phyloP scores from a whole-genome alignment of 2,329 filamentous ascomycete genomes.

The Fusarium caatingaense region DNA sequence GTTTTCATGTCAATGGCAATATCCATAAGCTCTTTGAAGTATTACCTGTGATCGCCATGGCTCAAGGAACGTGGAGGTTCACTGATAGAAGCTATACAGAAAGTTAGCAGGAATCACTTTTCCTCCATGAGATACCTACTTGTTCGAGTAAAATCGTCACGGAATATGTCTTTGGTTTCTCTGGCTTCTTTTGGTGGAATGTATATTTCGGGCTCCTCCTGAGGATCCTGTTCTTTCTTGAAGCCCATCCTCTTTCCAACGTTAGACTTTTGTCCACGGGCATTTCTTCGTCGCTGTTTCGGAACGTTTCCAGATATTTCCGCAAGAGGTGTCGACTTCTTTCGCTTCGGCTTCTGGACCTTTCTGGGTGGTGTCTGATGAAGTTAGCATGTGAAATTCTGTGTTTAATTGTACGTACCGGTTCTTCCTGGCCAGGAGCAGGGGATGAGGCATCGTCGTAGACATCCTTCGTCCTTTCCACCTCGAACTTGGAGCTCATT shows the following conservation, averaged over 20 bases:
- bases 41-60: conserved; percentile 45
- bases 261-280: conserved; percentile 34
- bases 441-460: conserved; percentile 70
- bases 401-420: conserved; percentile 54
- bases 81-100: conserved; percentile 39
- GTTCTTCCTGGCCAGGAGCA: conserved; percentile 52
- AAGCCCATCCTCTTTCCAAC: conserved; percentile 32
- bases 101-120: conserved; percentile 28
- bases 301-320: conserved; percentile 53
- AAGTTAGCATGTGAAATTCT: conserved; percentile 13
- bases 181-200: conserved; percentile 38
- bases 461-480: conserved; percentile 66
- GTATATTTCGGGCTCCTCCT: conserved; percentile 16
- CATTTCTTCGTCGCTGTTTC: conserved; percentile 41
- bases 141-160: conserved; percentile 44
- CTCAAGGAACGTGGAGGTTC: conserved; percentile 39
- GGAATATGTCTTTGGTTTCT: conserved; percentile 48
- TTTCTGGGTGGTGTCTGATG: conserved; percentile 48
- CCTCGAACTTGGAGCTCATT: conserved; percentile 64
- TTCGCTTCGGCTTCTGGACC: conserved; percentile 47
- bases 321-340: conserved; percentile 48
- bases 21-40: not conserved
- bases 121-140: conserved; percentile 37
- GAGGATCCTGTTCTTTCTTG: conserved; percentile 30
- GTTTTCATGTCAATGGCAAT: conserved; percentile 11